phyloP scores from a whole-genome alignment of 1,284 basidiomycete genomes.

The Sanghuangporus baumii region DNA sequence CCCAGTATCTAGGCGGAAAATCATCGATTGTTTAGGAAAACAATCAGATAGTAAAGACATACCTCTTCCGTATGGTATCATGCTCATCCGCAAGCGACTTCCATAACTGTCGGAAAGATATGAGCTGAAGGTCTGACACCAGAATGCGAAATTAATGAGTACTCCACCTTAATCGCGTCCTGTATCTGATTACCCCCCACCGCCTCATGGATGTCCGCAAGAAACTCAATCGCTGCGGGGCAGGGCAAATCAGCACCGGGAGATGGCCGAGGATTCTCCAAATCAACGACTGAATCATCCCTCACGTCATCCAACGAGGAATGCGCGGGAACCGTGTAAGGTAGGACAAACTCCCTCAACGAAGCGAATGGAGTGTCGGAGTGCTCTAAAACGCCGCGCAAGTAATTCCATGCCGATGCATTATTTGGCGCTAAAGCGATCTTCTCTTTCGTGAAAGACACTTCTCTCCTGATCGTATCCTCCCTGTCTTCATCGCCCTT shows the following conservation, averaged over 20 bases:
- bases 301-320: conserved; percentile 24
- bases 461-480: conserved; percentile 56
- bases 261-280: conserved; percentile 69
- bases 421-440: conserved; percentile 90
- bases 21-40: conserved; percentile 15
- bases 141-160: not conserved
- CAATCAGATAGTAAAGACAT: conserved; percentile 26
- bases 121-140: conserved; percentile 13
- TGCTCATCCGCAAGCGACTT: conserved; percentile 61
- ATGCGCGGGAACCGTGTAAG: conserved; percentile 45
- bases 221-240: conserved; percentile 75
- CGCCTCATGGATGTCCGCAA: conserved; percentile 70
- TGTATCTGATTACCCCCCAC: conserved; percentile 32
- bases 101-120: conserved; percentile 50
- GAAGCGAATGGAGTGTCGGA: conserved; percentile 51
- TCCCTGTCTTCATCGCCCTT: conserved; percentile 53
- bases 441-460: conserved; percentile 70
- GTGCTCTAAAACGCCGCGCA: conserved; percentile 70
- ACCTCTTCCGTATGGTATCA: conserved; percentile 79
- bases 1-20: conserved; percentile 40
- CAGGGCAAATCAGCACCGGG: conserved; percentile 69
- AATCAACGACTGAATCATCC: conserved; percentile 43
- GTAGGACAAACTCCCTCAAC: conserved; percentile 55
- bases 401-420: conserved; percentile 90
- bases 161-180: conserved; percentile 47